Evolutionary conservation across 352 stramenopile genomes (phyloP), one percentile per base, ranked within the genome.

Genomic region (Pythium aphanidermatum): DNA sequence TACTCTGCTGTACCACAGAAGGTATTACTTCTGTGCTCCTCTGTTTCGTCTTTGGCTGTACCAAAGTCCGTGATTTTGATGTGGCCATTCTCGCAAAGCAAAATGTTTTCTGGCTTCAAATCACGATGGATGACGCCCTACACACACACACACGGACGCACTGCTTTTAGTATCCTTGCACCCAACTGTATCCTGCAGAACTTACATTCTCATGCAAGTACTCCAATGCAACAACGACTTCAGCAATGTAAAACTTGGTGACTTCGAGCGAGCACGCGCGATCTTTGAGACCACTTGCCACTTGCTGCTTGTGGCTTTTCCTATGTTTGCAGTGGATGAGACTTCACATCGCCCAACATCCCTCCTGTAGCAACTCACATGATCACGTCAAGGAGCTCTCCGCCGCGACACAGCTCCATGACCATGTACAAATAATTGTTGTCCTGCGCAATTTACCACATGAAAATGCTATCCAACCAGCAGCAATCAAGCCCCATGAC

Each of bases 91-190:
- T 87, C 74, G 53, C 47, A 86, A 23, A 96, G 61, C 26, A 96
- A 48, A 33, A 95, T 92, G 58, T 95, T 96, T 38, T 96, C 86
- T 1, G 86, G 86, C 51, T 96, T 96, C 20, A 99, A 85, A 59
- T 99, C 95, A 28, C 95, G 68, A 62, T 99, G 95, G 50, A 99
- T 97, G 7, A 99, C 71, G 38, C 92, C 75, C 48, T 95, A 53
- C 16, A 55, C 3, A 42, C 24, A 14, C 2, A n/a, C n/a, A n/a
- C n/a, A n/a, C n/a, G n/a, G n/a, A n/a, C n/a, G n/a, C n/a, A n/a
- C n/a, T n/a, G n/a, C n/a, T n/a, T n/a, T n/a, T n/a, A n/a, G n/a
- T n/a, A n/a, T n/a, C n/a, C n/a, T n/a, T n/a, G n/a, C n/a, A n/a
- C n/a, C n/a, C n/a, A n/a, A n/a, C n/a, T n/a, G n/a, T 17, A 17